Percentiles rank a stretch among this genome's conserved stretches.
phyloP scores from a whole-genome alignment of 2,329 filamentous ascomycete genomes.

The Aspergillus fijiensis region DNA sequence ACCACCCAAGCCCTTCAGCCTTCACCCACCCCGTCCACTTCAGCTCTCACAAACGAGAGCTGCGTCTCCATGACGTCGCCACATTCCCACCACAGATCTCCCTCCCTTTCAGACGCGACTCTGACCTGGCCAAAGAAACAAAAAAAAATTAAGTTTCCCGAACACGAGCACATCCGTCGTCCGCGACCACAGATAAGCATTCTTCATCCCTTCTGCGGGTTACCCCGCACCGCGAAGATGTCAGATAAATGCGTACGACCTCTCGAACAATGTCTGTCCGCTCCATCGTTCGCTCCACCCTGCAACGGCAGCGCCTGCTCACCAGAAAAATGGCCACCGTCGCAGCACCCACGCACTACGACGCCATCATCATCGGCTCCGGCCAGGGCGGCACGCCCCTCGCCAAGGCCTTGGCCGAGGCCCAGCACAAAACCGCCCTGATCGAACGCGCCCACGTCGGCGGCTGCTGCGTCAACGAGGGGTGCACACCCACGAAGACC shows the following conservation, averaged over 20 bases:
- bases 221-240: neutral
- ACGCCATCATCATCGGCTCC: conserved; percentile 11
- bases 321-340: conserved; percentile 4
- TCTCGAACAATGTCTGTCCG: neutral
- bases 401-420: conserved; percentile 1
- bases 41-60: too few species aligned
- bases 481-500: conserved; percentile 59
- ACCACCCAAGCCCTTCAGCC: too few species aligned
- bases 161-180: too few species aligned
- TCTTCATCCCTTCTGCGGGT: neutral
- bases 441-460: conserved; percentile 42
- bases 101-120: too few species aligned
- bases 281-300: neutral
- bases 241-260: neutral
- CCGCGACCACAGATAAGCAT: too few species aligned
- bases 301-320: neutral
- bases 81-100: too few species aligned
- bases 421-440: conserved; percentile 5
- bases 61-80: too few species aligned
- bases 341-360: conserved; percentile 3
- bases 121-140: too few species aligned
- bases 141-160: too few species aligned
- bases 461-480: conserved; percentile 57
- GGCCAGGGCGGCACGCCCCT: conserved; percentile 12
- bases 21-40: too few species aligned